Evolutionary conservation across 345 rosid species (phyloP), one percentile per base, ranked within the genome.

Genomic region (Bruguiera gymnorhiza): DNA sequence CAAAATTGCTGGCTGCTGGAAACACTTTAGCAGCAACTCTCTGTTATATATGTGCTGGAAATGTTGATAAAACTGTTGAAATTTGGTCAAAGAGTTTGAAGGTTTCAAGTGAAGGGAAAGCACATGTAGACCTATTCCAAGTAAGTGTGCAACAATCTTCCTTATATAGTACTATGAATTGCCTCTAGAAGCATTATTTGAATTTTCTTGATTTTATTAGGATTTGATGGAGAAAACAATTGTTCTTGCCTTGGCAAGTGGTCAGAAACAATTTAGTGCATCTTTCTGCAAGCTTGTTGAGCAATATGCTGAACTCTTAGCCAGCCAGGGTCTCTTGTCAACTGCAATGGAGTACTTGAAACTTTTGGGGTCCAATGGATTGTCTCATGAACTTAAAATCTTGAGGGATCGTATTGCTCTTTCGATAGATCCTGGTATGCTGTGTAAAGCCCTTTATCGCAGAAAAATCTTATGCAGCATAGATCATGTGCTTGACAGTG

Each of bases 181-280:
- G 56, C 34, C 36, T 7, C 23, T 67, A 31, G 62, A 34, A 27
- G 34, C 27, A 63, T 80, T 65, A 60, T 27, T 15, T 62, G 26
- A 66, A 60, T 60, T n/a, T 61, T 52, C 56, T 65, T 66, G 21
- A 19, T 76, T 75, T 29, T 70, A 48, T 37, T 82, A 96, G 99
- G 99, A 96, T 79, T 84, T 96, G 80, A 96, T 92, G 99, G 99
- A 96, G 83, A 96, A 96, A 85, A 96, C 99, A 54, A 92, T 92
- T 50, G 98, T 89, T 59, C 88, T 96, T 81, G 95, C 95, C 70
- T 83, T 96, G 86, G 99, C 98, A 68, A 89, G 89, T 63, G 97
- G 97, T 24, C 92, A 96, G 82, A 92, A 88, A 83, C 85, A 74
- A 75, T 92, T 96, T 74, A 90, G 98, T 73, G 85, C 95, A 76